These are phyloP conservation scores for Coprinopsis strossmayeri DNA, from an alignment of 768 basidiomycete species.

Conservation along the genomic window DNA sequence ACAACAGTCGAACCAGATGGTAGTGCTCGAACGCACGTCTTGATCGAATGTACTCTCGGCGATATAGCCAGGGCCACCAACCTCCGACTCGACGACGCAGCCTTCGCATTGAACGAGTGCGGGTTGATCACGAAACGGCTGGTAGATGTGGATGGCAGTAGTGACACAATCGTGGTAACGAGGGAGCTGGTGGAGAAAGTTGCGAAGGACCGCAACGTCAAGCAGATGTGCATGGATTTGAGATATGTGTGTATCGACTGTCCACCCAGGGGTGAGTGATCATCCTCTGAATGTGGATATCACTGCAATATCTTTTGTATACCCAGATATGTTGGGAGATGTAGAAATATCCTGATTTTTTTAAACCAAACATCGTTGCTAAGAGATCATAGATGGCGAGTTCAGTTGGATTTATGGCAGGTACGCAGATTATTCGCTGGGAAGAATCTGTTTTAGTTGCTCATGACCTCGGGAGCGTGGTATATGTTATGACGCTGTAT, in stretches of 20 bases:
- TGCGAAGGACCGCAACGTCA: conserved; percentile 63
- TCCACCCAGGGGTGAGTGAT: neutral
- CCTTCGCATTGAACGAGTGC: conserved; percentile 84
- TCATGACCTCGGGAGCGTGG: too few species aligned
- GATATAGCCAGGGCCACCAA: conserved; percentile 78
- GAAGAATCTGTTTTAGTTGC: too few species aligned
- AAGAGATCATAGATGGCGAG: too few species aligned
- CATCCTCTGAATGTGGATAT: too few species aligned
- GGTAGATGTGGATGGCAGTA: conserved; percentile 11
- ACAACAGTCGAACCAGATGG: conserved; percentile 58
- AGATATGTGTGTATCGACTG: conserved; percentile 37
- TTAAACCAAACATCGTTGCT: too few species aligned
- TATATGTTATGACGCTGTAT: too few species aligned
- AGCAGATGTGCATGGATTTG: conserved; percentile 59
- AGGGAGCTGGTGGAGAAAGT: conserved; percentile 42
- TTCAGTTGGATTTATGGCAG: too few species aligned
- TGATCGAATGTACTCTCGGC: conserved; percentile 63
- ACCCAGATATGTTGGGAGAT: neutral
- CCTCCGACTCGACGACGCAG: conserved; percentile 77
- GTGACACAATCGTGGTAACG: conserved; percentile 33
- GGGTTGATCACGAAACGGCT: conserved; percentile 58
- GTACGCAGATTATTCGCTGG: too few species aligned
- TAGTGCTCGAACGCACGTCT: conserved; percentile 62
- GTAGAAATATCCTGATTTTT: too few species aligned
- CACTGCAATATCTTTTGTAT: too few species aligned